Evolutionary conservation across 1,139 yeast genomes (phyloP).

Genomic region (Suhomyces anneliseae): DNA sequence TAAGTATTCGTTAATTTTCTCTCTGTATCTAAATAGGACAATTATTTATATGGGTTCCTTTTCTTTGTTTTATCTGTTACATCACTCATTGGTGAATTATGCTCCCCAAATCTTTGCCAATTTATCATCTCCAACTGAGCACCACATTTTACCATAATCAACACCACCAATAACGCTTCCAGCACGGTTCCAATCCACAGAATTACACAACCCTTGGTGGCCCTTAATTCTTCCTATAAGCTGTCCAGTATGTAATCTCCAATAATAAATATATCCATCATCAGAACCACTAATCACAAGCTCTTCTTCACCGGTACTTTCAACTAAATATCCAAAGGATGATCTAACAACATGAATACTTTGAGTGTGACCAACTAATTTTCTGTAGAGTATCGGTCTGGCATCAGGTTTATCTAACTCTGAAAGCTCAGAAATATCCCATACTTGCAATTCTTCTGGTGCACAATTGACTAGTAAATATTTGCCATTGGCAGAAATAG

Average conservation of each 20-base stretch:
- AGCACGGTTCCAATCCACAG: slow-evolving; percentile 71
- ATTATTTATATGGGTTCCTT: neutral
- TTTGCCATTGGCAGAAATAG: slow-evolving; percentile 43
- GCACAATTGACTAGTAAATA: slow-evolving; percentile 62
- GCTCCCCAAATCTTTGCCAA: slow-evolving; percentile 64
- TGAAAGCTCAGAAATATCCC: slow-evolving; percentile 50
- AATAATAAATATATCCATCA: slow-evolving; percentile 74
- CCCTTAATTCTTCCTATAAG: slow-evolving; percentile 60
- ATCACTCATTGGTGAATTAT: neutral
- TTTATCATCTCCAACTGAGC: slow-evolving; percentile 84
- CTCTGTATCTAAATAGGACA: no score
- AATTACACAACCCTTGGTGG: slow-evolving; percentile 68
- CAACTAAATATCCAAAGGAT: slow-evolving; percentile 60
- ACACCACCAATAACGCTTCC: slow-evolving; percentile 17
- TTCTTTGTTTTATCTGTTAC: neutral
- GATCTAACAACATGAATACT: slow-evolving; percentile 72
- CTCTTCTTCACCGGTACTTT: slow-evolving; percentile 53
- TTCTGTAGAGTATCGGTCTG: slow-evolving; percentile 50
- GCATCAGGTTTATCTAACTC: slow-evolving; percentile 6
- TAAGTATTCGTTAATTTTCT: no score
- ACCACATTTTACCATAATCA: slow-evolving; percentile 59
- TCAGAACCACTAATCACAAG: slow-evolving; percentile 80
- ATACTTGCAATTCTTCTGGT: slow-evolving; percentile 79
- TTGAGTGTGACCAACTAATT: slow-evolving; percentile 72
- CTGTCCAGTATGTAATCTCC: slow-evolving; percentile 78